Evolutionary conservation across 2,329 filamentous ascomycete genomes (phyloP).

Genomic region (Sphaerulina populicola): DNA sequence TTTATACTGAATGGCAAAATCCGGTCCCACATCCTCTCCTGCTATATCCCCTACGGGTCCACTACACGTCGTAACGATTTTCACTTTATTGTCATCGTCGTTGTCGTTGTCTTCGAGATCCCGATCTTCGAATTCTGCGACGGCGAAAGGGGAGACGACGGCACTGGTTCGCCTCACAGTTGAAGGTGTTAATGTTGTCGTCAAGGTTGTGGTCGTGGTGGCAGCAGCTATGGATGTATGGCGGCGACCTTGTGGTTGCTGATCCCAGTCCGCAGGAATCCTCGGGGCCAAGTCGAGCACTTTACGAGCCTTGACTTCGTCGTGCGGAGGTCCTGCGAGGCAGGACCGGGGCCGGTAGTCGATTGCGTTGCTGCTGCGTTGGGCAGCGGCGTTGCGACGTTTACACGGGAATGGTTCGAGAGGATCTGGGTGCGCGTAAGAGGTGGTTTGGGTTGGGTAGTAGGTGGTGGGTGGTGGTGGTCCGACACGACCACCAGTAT

Average conservation of each 20-base stretch:
- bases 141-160: not conserved
- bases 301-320: not conserved
- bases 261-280: no score
- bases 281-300: not conserved
- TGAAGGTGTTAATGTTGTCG: no score
- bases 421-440: not conserved
- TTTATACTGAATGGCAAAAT: conserved; percentile 1
- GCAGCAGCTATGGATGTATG: no score
- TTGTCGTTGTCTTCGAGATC: not conserved
- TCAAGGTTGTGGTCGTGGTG: no score
- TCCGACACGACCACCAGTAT: not conserved
- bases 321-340: not conserved
- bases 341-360: not conserved
- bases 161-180: not conserved
- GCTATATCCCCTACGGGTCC: not conserved
- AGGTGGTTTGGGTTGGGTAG: not conserved
- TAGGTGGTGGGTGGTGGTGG: not conserved
- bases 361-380: not conserved
- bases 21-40: not conserved
- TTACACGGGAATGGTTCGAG: not conserved
- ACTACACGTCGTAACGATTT: not conserved
- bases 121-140: not conserved
- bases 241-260: not conserved
- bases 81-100: not conserved
- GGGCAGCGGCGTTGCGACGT: not conserved